Evolutionary conservation across 768 basidiomycete species (phyloP).

Genomic region (Kwoniella sp.): DNA sequence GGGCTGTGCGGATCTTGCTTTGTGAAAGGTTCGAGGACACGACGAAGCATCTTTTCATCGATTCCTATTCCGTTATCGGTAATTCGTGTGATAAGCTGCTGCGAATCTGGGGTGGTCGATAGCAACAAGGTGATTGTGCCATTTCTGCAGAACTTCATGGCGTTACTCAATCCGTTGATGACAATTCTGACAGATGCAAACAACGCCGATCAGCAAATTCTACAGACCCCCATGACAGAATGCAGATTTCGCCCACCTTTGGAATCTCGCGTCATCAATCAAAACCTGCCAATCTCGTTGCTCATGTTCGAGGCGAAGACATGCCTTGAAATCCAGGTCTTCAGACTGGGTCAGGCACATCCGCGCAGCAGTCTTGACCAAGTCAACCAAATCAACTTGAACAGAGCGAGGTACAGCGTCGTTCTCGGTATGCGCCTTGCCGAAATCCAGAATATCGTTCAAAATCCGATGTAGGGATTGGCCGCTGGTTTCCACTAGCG

Average conservation of each 20-base stretch:
- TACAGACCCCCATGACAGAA: not conserved
- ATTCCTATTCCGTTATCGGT: constrained; percentile 39
- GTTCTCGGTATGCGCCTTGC: constrained; percentile 2
- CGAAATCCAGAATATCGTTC: constrained; percentile 44
- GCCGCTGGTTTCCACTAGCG: constrained; percentile 32
- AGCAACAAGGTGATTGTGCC: constrained; percentile 30
- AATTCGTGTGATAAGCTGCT: constrained; percentile 21
- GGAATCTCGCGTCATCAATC: constrained; percentile 33
- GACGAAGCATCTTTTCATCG: constrained; percentile 15
- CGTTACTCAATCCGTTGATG: constrained; percentile 44
- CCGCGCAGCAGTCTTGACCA: constrained; percentile 5
- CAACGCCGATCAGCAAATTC: not conserved
- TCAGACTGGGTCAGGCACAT: constrained; percentile 11
- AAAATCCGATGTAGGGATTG: constrained; percentile 35
- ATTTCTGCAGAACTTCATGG: constrained; percentile 29
- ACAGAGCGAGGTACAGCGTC: not conserved
- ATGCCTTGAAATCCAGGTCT: constrained; percentile 1
- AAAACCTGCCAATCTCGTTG: constrained; percentile 37
- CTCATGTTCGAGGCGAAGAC: constrained; percentile 31
- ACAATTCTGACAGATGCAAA: constrained; percentile 30
- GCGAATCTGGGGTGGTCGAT: not conserved
- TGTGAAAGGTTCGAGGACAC: constrained; percentile 43
- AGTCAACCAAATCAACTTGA: not conserved
- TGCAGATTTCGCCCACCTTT: constrained; percentile 32
- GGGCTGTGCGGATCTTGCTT: constrained; percentile 34